Evolutionary conservation across 805 yeast species (phyloP).

Genomic region (Torulaspora microellipsoides): DNA sequence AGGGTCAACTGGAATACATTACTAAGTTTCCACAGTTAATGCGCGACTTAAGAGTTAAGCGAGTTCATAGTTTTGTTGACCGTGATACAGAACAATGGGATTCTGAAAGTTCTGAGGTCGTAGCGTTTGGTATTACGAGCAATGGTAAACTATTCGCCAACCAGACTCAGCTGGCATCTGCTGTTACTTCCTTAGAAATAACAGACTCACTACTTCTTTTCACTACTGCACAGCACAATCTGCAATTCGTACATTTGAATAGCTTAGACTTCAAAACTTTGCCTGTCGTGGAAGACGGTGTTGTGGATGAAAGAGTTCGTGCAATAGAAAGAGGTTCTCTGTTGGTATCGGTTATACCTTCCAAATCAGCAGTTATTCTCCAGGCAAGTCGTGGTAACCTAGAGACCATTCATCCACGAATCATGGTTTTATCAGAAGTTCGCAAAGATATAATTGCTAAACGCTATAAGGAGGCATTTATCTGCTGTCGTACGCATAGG

Average conservation of each 20-base stretch:
- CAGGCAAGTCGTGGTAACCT: conserved; percentile 96
- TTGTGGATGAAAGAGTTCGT: conserved; percentile 76
- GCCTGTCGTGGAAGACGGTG: conserved; percentile 36
- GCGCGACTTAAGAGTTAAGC: conserved; percentile 49
- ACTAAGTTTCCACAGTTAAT: conserved; percentile 67
- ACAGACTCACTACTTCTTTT: conserved; percentile 70
- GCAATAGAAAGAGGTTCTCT: conserved; percentile 88
- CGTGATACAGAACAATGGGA: conserved; percentile 30
- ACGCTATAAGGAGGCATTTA: conserved; percentile 68
- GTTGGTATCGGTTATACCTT: conserved; percentile 76
- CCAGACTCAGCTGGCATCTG: conserved; percentile 53
- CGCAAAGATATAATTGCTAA: conserved; percentile 57
- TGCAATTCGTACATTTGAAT: conserved; percentile 74
- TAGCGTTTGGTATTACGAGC: conserved; percentile 68
- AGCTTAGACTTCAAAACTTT: conserved; percentile 39
- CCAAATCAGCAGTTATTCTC: conserved; percentile 72
- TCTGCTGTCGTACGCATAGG: conserved; percentile 83
- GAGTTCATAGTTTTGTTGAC: conserved; percentile 21
- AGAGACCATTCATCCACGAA: conserved; percentile 90
- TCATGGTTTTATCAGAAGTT: conserved; percentile 82
- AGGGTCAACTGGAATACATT: conserved; percentile 34
- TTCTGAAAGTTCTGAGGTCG: conserved; percentile 27
- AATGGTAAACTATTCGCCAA: conserved; percentile 73
- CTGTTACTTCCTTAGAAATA: conserved; percentile 75
- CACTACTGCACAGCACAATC: conserved; percentile 82